Evolutionary conservation across 2,329 filamentous ascomycete species (phyloP), one percentile per base, ranked within the genome.

Genomic region (Ceratocystis cubensis): DNA sequence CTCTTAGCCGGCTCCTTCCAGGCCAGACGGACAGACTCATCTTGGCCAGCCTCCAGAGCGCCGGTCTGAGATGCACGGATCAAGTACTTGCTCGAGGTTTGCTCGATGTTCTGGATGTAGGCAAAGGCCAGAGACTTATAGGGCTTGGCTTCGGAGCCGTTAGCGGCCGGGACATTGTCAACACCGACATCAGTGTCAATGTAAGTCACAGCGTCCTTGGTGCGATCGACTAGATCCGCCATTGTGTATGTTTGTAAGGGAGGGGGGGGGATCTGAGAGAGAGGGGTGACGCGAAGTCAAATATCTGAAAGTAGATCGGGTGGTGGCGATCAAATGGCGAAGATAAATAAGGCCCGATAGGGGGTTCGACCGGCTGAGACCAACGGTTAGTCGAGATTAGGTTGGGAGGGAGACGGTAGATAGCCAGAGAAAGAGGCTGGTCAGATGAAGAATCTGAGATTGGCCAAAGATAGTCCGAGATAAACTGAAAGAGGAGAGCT

Each of bases 1-100:
- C 88, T 88, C 79, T 94, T 95, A 69, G 88, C 87, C 22, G 85
- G 88, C 66, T 88, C 86, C 78, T 92, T 93, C 88, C 88, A 96
- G 71, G 85, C 82, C 70, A 87, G 76, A 70, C 84, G 82, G 65
- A 81, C 81, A 65, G 81, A 79, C 70, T 82, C 81, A 72, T 90
- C 88, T 69, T 85, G 85, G 73, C 82, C 82, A 71, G 82, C 81
- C 66, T 78, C 81, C n/a, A 82, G 76, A 25, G 82, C 75, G 30
- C 83, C 84, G 62, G 84, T 86, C 68, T 82, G 79, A 37, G 85
- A 87, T 71, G 88, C 88, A 74, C 87, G 84, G 61, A 82, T 85
- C 70, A 87, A 79, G 76, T 89, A 94, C 69, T 82, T 80, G 50
- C 44, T 37, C 66, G 84, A 81, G 64, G 76, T 75, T 69, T 78